Conservation (phyloP, 2,329 filamentous ascomycete genomes). For the Hypoxylon sp. region DNA sequence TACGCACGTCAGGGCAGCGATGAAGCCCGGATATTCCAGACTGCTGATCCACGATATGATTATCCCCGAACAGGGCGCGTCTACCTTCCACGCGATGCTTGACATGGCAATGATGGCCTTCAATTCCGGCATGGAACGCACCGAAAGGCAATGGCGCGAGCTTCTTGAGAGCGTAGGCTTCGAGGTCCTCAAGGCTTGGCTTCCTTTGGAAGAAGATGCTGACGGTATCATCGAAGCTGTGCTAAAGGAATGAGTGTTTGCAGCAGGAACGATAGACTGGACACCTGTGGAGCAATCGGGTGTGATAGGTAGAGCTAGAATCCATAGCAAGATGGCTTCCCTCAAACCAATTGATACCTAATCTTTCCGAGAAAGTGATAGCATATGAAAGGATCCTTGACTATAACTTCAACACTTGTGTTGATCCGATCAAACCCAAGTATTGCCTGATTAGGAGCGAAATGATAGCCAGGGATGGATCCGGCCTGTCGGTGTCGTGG, state of each 20-base stretch:
- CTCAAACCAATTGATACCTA: no score
- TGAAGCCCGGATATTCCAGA: slow-evolving; percentile 52
- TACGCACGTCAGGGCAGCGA: slow-evolving; percentile 43
- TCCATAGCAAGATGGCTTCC: no score
- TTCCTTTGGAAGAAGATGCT: slow-evolving; percentile 39
- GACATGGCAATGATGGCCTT: slow-evolving; percentile 52
- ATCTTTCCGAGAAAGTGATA: no score
- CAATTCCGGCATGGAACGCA: slow-evolving; percentile 47
- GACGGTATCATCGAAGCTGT: slow-evolving; percentile 46
- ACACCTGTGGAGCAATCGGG: no score
- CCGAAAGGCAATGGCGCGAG: slow-evolving; percentile 44
- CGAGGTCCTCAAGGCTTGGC: slow-evolving; percentile 42
- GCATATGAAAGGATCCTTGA: no score
- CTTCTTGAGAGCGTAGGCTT: slow-evolving; percentile 43
- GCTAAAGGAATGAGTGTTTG: slow-evolving; percentile 15
- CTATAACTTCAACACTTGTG: no score
- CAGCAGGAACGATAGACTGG: no score
- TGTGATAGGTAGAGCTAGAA: no score
- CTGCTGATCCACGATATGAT: slow-evolving; percentile 52
- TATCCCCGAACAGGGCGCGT: slow-evolving; percentile 43
- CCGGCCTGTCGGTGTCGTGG: no score
- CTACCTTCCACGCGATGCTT: slow-evolving; percentile 40
- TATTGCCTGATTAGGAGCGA: no score
- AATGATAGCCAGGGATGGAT: no score
- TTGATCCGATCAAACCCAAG: no score